Evolutionary conservation across 2,329 filamentous ascomycete genomes (phyloP), one percentile per base, ranked within the genome.

Genomic region (Balansia obtecta): DNA sequence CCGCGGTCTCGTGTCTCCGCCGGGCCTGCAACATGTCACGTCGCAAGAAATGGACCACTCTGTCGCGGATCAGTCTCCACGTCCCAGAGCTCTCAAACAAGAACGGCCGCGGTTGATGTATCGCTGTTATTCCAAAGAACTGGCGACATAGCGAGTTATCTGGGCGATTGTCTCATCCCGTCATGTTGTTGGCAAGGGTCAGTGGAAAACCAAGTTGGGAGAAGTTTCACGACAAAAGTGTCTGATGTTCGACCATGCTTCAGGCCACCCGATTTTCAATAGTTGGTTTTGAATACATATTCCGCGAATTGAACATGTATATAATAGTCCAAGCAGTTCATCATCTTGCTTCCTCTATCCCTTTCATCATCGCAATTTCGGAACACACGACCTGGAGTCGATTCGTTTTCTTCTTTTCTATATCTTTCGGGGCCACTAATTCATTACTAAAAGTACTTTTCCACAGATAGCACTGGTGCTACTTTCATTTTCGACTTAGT

Each of bases 361-460:
- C 16, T 20, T 40, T 30, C 2, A 12, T 22, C 34, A 12, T 10
- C 34, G 10, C 34, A 37, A 37, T 12, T 37, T 37, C 15, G 34
- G 11, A 40, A 11, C 45, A 47, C 18, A 22, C 43, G 48, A 42
- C 48, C 48, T 46, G 48, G 48, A 40, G 48, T 50, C 43, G 48
- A 45, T 46, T 50, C 15, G 16, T 50, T 40, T 20, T 16, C 45
- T 50, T 41, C 10, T n/a, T 46, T 38, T 30, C 43, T 32, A 15
- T 16, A 2, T 15, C 27, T 38, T 27, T 8, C 1, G 27, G 7
- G 27, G 27, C 1, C 27, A 27, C 27, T 27, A 4, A 27, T 27
- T 49, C 38, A 20, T 16, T 37, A 41, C 9, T 16, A 12, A 30
- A 38, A 22, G 18, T 32, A 27, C 46, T 41, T 41, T 6, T 38